These are phyloP conservation scores for Geoglossum glabrum DNA, from an alignment of 495 filamentous ascomycete genomes.

Conservation along the genomic window DNA sequence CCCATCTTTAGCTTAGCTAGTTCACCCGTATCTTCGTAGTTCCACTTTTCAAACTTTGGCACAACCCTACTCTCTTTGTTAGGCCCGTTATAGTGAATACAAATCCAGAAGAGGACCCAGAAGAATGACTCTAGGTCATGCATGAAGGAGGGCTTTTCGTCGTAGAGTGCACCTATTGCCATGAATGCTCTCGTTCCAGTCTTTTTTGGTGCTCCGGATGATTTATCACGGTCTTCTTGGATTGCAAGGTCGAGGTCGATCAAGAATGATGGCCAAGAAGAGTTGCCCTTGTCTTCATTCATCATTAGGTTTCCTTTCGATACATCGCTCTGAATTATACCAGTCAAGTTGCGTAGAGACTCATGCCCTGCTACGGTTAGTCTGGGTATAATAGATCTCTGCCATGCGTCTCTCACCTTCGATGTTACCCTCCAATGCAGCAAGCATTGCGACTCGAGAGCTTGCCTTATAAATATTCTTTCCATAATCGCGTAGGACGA, in stretches of 20 bases:
- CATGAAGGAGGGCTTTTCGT: too few species aligned
- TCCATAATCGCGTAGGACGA: constrained; percentile 23
- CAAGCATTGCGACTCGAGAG: constrained; percentile 15
- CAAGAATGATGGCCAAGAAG: constrained; percentile 8
- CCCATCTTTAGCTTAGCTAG: constrained; percentile 11
- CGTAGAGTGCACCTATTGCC: too few species aligned
- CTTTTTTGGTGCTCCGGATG: constrained; percentile 14
- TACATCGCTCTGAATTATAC: too few species aligned
- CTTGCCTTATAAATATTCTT: too few species aligned
- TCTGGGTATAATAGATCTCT: neutral
- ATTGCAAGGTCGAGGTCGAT: constrained; percentile 21
- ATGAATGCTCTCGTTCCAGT: constrained; percentile 20
- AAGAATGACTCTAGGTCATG: too few species aligned
- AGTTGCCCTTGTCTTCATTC: constrained; percentile 18
- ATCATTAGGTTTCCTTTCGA: constrained; percentile 19
- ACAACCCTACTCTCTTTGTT: constrained; percentile 5
- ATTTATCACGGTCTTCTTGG: constrained; percentile 6
- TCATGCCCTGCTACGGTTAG: too few species aligned
- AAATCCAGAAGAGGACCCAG: too few species aligned
- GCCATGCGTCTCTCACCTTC: neutral
- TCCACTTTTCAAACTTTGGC: too few species aligned
- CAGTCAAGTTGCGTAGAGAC: too few species aligned
- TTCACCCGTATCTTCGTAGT: constrained; percentile 8
- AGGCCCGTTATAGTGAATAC: constrained; percentile 6
- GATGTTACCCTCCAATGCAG: neutral